Evolutionary conservation across 2,329 filamentous ascomycete species (phyloP), one percentile per base, ranked within the genome.

Genomic region (Colletotrichum navitas): DNA sequence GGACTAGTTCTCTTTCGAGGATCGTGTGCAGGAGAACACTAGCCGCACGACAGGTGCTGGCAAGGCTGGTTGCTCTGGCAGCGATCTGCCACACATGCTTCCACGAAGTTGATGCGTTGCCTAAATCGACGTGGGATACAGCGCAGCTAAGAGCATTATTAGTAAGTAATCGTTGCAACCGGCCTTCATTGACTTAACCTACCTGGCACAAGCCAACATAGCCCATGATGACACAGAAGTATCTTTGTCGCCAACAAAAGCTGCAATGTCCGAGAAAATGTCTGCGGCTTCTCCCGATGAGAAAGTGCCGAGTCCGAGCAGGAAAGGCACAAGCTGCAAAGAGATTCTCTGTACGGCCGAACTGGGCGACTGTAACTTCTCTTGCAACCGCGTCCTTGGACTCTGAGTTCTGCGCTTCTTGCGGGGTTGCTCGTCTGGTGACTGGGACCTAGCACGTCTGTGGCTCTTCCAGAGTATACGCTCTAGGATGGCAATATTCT

Each of bases 171-270:
- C 34, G 41, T 75, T 73, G 74, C 66, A 21, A 71, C 36, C 36
- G 59, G 56, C 36, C 18, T 32, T 29, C 56, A 14, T 18, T 32
- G 21, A 24, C 24, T 54, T 36, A 26, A 66, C 86, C 78, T 83
- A 95, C 94, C 93, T 93, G 73, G 93, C 86, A 78, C 94, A 89
- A n/a, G 91, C 92, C 63, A 98, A 80, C 84, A 97, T 90, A 24
- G 94, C 92, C 96, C 96, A 99, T 0, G 91, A 93, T 10, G 91
- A 88, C 51, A 91, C 83, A 11, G 81, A 80, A 18, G 83, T 82
- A 74, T 92, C 90, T 76, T 97, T 95, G 77, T 96, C 92, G 12
- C 88, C 86, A 54, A 92, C 88, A 64, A 87, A 85, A 14, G 83
- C 80, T 21, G 86, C 82, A 21, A 97, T 81, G 54, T 88, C 86